These are phyloP conservation scores for Botrytis cinerea DNA, from an alignment of 2,329 filamentous ascomycete species.

Conservation along the genomic window DNA sequence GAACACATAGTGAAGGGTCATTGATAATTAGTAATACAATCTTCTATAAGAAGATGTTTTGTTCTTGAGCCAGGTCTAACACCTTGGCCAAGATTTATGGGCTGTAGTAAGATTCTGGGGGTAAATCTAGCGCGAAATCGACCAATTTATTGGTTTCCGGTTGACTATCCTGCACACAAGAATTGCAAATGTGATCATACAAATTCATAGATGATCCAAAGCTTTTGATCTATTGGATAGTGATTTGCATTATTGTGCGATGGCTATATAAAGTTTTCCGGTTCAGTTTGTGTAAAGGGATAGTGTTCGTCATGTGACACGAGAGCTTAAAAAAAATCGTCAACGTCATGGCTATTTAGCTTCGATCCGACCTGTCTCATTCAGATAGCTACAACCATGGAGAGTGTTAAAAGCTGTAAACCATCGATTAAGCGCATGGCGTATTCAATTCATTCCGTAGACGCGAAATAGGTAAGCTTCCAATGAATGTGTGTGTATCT, in stretches of 20 bases:
- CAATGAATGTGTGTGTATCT: background rate
- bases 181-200: background rate
- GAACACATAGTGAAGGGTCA: background rate
- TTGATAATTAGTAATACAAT: conserved; percentile 2
- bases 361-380: background rate
- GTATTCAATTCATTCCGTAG: background rate
- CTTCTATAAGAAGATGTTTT: background rate
- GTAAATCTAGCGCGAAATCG: conserved; percentile 1
- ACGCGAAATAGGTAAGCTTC: conserved; percentile 4
- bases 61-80: background rate
- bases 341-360: conserved; percentile 19
- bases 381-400: background rate
- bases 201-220: background rate
- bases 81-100: conserved; percentile 2
- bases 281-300: background rate
- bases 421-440: conserved; percentile 14
- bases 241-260: background rate
- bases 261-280: background rate
- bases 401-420: background rate
- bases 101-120: background rate
- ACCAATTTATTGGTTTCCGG: background rate
- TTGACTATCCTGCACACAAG: background rate
- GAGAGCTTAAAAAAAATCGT: background rate
- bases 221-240: background rate
- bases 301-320: background rate